Percentiles rank a stretch among this genome's conserved stretches.
Conservation (phyloP, 2,329 filamentous ascomycete species). For the Claviceps paspali region DNA sequence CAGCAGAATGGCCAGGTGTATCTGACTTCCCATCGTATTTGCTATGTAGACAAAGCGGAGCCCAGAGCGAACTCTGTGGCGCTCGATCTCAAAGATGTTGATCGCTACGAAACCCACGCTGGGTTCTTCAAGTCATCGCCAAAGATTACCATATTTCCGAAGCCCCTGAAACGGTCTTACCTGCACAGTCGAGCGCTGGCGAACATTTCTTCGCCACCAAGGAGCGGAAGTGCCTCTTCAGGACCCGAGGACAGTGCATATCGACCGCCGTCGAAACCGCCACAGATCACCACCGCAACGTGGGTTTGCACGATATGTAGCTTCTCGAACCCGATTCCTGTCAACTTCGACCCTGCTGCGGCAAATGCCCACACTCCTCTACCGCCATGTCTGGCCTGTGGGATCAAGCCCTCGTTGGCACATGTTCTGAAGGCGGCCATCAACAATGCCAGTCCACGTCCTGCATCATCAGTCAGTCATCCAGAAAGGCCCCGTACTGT, state of each 20-base stretch:
- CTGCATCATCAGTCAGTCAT: slow-evolving; percentile 5
- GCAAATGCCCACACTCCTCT: slow-evolving; percentile 67
- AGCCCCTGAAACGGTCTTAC: slow-evolving; percentile 53
- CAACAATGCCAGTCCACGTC: slow-evolving; percentile 48
- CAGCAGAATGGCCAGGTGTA: slow-evolving; percentile 96
- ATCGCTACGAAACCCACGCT: slow-evolving; percentile 80
- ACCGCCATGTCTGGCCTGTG: slow-evolving; percentile 80
- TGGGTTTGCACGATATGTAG: slow-evolving; percentile 96
- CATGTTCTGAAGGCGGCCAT: slow-evolving; percentile 80
- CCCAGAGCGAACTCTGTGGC: slow-evolving; percentile 73
- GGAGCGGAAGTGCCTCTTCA: slow-evolving; percentile 32
- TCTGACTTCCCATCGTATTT: slow-evolving; percentile 85
- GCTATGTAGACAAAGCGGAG: slow-evolving; percentile 82
- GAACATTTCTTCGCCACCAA: slow-evolving; percentile 28
- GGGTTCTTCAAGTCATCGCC: slow-evolving; percentile 90
- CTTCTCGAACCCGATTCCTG: slow-evolving; percentile 82
- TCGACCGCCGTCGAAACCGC: slow-evolving; percentile 22
- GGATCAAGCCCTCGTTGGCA: slow-evolving; percentile 76
- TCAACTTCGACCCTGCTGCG: slow-evolving; percentile 78
- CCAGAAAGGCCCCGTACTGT: background rate
- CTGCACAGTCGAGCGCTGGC: slow-evolving; percentile 38
- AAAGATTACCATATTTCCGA: slow-evolving; percentile 81
- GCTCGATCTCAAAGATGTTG: slow-evolving; percentile 79
- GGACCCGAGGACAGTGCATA: slow-evolving; percentile 27
- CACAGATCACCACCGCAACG: slow-evolving; percentile 48